These are phyloP conservation scores for Diaporthe citrichinensis DNA, from an alignment of 2,329 filamentous ascomycete genomes.

Conservation along the genomic window DNA sequence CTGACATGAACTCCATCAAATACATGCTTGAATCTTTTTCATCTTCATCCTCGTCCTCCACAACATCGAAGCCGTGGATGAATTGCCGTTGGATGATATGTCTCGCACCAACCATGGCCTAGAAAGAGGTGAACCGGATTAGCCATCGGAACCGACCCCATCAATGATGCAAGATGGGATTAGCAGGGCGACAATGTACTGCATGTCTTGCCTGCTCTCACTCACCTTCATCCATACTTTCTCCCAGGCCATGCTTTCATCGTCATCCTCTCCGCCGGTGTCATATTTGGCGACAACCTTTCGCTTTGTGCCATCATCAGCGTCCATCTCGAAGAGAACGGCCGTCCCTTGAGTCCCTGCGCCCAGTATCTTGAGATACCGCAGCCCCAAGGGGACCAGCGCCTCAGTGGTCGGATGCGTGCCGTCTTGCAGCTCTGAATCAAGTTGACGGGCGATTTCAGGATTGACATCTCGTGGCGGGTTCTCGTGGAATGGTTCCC, in stretches of 20 bases:
- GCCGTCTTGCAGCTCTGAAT: neutral
- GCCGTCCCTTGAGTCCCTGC: neutral
- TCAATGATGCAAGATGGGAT: neutral
- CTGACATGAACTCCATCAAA: slow-evolving; percentile 21
- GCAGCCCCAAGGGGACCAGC: neutral
- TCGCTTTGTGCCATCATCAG: neutral
- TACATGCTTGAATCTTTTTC: neutral
- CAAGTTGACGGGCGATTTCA: neutral
- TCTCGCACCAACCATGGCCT: neutral
- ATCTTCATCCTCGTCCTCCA: neutral
- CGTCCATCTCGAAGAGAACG: slow-evolving; percentile 1
- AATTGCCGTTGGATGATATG: slow-evolving; percentile 4
- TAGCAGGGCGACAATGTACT: too few relatives aligned
- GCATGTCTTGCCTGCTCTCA: neutral
- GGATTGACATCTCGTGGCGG: neutral
- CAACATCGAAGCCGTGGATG: neutral
- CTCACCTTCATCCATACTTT: slow-evolving; percentile 10
- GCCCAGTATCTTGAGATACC: neutral
- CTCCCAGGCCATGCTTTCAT: neutral
- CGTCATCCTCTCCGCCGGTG: neutral
- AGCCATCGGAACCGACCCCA: neutral
- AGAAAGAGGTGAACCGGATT: neutral
- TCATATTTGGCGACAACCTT: neutral
- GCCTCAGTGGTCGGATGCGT: neutral
- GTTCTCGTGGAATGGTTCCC: neutral